Evolutionary conservation across 345 rosid species (phyloP), one percentile per base, ranked within the genome.

Genomic region (Combretum micranthum): DNA sequence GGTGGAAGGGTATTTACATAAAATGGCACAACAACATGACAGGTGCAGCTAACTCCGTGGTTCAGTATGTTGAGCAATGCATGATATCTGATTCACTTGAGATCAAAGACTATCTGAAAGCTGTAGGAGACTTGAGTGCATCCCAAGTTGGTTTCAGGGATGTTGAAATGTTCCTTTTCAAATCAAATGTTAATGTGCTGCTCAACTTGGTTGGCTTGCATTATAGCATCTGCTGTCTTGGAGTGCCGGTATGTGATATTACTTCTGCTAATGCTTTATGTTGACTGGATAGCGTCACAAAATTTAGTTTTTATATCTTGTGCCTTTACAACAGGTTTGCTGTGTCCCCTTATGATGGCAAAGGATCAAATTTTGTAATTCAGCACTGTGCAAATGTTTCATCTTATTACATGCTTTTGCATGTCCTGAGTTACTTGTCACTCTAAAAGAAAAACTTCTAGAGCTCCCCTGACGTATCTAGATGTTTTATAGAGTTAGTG

Each of bases 151-250:
- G 77, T 6, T 75, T 75, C 60, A 50, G 60, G 64, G 91, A 84
- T 65, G 63, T 80, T 8, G 72, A 74, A 42, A 66, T 84, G 73
- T 65, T 76, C 26, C 63, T 84, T 26, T 74, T 84, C 69, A 74
- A 63, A 9, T 76, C 80, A 0, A 67, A 65, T 15, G 51, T 72
- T 53, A 68, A 55, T 65, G 82, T 74, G 52, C 60, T 77, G 52
- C 63, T 74, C 23, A 76, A 81, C 73, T 72, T 84, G 73, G 66
- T 79, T 53, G 87, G 75, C 60, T 63, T 81, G 61, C 82, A 77
- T 56, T 77, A 77, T 77, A 81, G 83, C 77, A 68, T 81, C 49
- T 56, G 18, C 46, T 50, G 69, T 54, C 83, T 81, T 26, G 53
- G 69, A 52, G 66, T 80, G 42, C 87, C 70, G 62, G 91, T 84